phyloP scores from a whole-genome alignment of 2,329 filamentous ascomycete genomes.

The Amphichorda felina region DNA sequence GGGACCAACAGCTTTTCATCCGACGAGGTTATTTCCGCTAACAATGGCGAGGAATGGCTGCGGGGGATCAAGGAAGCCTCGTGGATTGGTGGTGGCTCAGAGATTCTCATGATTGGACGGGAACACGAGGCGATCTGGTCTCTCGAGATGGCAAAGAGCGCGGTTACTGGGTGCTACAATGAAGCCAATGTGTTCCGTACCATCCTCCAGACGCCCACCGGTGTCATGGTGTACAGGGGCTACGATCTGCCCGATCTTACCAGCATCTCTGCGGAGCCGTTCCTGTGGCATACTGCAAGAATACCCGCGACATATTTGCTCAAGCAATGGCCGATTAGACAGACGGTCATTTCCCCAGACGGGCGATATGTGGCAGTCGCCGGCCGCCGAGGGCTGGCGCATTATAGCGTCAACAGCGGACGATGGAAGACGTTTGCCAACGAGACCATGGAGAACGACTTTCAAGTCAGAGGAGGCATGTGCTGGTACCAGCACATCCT shows the following conservation, averaged over 20 bases:
- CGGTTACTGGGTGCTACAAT: conserved; percentile 84
- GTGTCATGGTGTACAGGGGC: conserved; percentile 84
- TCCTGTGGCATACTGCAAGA: conserved; percentile 88
- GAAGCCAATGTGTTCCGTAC: conserved; percentile 85
- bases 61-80: conserved; percentile 62
- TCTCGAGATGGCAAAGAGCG: conserved; percentile 86
- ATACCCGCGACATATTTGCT: conserved; percentile 76
- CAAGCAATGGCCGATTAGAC: conserved; percentile 87
- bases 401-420: conserved; percentile 90
- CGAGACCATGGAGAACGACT: conserved; percentile 72
- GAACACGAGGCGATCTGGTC: conserved; percentile 72
- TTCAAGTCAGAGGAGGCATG: conserved; percentile 89
- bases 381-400: conserved; percentile 80
- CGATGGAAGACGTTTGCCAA: conserved; percentile 93
- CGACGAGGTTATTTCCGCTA: conserved; percentile 49
- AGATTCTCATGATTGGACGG: conserved; percentile 64
- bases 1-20: conserved; percentile 73
- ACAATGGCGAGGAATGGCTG: conserved; percentile 77
- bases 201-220: conserved; percentile 76
- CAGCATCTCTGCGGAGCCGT: conserved; percentile 82
- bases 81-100: conserved; percentile 82
- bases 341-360: conserved; percentile 79
- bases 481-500: conserved; percentile 97
- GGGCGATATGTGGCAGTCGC: conserved; percentile 93
- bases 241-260: conserved; percentile 86